Percentiles rank a stretch among this genome's conserved stretches.
These are phyloP conservation scores for Hansenula lynferdii DNA, from an alignment of 1,139 yeast genomes.

Conservation along the genomic window DNA sequence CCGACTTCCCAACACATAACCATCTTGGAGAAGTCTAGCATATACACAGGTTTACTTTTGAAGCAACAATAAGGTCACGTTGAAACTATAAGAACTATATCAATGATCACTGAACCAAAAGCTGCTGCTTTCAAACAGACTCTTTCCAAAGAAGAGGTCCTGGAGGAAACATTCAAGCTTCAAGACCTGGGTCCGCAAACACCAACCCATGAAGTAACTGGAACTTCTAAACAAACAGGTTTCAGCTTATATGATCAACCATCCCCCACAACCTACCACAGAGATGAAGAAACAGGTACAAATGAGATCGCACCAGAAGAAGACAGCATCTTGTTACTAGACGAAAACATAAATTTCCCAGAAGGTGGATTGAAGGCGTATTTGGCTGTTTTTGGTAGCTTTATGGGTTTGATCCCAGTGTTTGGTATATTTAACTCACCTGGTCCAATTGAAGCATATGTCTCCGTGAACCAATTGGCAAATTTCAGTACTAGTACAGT, in stretches of 20 bases:
- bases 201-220: too few relatives aligned
- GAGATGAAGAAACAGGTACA: background rate
- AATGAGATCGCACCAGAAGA: background rate
- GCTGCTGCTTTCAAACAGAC: too few relatives aligned
- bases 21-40: too few relatives aligned
- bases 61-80: too few relatives aligned
- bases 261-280: too few relatives aligned
- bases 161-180: too few relatives aligned
- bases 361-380: conserved; percentile 61
- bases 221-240: background rate
- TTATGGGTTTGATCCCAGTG: conserved; percentile 55
- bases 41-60: too few relatives aligned
- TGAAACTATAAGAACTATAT: too few relatives aligned
- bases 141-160: too few relatives aligned
- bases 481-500: conserved; percentile 41
- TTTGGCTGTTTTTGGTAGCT: conserved; percentile 58
- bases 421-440: conserved; percentile 65
- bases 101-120: too few relatives aligned
- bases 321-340: background rate
- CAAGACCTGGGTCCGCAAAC: too few relatives aligned
- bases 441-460: conserved; percentile 68
- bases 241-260: background rate
- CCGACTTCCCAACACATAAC: too few relatives aligned
- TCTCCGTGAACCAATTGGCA: conserved; percentile 44
- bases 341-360: conserved; percentile 32